Evolutionary conservation across 2,329 filamentous ascomycete genomes (phyloP), one percentile per base, ranked within the genome.

Genomic region (Chaetomium sp.): DNA sequence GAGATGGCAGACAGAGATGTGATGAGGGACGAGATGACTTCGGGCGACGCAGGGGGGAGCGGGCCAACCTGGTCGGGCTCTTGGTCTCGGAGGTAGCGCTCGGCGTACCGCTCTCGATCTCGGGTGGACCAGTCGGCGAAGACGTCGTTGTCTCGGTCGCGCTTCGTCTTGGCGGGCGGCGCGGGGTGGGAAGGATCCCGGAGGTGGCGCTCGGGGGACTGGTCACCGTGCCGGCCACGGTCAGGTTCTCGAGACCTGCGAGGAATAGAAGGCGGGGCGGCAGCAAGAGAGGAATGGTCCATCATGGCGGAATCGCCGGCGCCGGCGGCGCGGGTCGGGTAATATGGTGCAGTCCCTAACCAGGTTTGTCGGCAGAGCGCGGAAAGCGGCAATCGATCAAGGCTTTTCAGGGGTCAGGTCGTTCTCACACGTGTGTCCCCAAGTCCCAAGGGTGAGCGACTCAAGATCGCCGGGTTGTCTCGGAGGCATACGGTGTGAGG

Each of bases 1-100:
- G 87, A 90, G 70, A 85, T 91, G 72, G 87, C 86, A 70, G 86
- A 86, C 45, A 90, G 82, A 61, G 84, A 92, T 68, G 88, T 91
- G 77, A 90, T 93, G 61, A 87, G 80, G 62, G 83, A 85, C 29
- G 85, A 87, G 64, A 89, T 92, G 74, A 93, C 85, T 74, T 91
- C 88, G 64, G 90, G 89, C 57, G 86, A 86, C 16, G 85, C 81
- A 49, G 83, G 80, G 29, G 78, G 73, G 7, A 69, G 58, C 19
- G 70, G 64, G n/a, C 59, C 53, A 13, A 60, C 53, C n/a, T 63
- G 57, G 62, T 71, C 65, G 58, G 62, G 62, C n/a, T 70, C 66
- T 12, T 59, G 60, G 53, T 69, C 71, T 57, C 65, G 62, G 53
- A 67, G 66, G 59, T 66, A 67, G 51, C 66, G 67, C 54, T 69